Evolutionary conservation across 371 early-diverging fungal genomes (phyloP).

Genomic region (Saksenaea vasiformis): DNA sequence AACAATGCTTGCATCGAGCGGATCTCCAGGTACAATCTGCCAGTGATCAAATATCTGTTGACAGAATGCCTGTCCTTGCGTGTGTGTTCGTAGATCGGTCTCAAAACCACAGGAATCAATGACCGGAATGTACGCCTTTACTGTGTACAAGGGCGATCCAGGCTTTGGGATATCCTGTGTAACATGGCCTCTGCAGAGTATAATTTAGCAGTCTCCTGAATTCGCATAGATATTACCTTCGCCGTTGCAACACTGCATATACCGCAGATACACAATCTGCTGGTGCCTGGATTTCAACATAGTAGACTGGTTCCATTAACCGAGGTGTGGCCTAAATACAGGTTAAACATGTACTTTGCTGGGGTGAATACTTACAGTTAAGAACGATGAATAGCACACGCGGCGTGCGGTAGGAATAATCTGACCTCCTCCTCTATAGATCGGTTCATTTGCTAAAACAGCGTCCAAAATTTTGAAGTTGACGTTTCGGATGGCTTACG

Average conservation of each 20-base stretch:
- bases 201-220: conserved; percentile 6
- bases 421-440: conserved; percentile 96
- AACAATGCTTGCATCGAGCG: conserved; percentile 86
- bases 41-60: conserved; percentile 97
- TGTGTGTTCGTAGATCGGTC: conserved; percentile 94
- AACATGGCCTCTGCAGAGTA: conserved; percentile 84
- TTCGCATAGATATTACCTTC: conserved; percentile 53
- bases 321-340: conserved; percentile 82
- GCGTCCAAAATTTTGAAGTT: conserved; percentile 92
- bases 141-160: conserved; percentile 93
- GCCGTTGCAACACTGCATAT: conserved; percentile 91
- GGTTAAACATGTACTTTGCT: not conserved
- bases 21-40: conserved; percentile 98
- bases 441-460: conserved; percentile 82
- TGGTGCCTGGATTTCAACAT: conserved; percentile 95
- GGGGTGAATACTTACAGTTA: conserved; percentile 76
- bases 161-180: conserved; percentile 95
- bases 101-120: conserved; percentile 97
- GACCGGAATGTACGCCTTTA: conserved; percentile 93
- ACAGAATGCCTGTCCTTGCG: conserved; percentile 95
- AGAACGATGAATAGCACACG: conserved; percentile 94
- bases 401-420: conserved; percentile 98
- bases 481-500: conserved; percentile 86
- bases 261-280: conserved; percentile 95
- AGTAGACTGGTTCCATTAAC: conserved; percentile 96